Evolutionary conservation across 768 basidiomycete genomes (phyloP).

Genomic region (Calocera cornea): DNA sequence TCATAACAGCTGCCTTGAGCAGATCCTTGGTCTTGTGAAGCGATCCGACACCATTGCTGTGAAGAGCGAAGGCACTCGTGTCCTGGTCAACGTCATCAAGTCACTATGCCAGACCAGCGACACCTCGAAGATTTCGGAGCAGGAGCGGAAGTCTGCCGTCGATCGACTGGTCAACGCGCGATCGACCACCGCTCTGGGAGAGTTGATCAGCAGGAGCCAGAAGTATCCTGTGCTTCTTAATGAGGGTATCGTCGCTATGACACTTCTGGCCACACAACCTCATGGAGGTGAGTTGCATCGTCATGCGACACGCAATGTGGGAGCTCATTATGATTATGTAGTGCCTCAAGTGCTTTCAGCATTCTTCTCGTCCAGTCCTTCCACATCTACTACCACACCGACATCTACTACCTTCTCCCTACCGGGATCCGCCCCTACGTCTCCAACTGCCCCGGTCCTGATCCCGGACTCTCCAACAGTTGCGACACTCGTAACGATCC

Average conservation of each 20-base stretch:
- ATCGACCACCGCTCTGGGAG: constrained; percentile 48
- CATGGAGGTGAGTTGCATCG: constrained; percentile 42
- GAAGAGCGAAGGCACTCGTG: constrained; percentile 80
- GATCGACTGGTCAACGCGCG: constrained; percentile 38
- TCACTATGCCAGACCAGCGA: constrained; percentile 49
- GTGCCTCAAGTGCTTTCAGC: constrained; percentile 51
- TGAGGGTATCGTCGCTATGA: constrained; percentile 75
- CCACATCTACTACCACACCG: constrained; percentile 22
- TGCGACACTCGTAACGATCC: constrained; percentile 42
- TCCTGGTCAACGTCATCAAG: constrained; percentile 74
- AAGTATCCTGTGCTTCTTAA: constrained; percentile 78
- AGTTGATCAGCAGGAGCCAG: constrained; percentile 58
- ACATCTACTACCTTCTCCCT: constrained; percentile 20
- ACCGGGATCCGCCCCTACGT: constrained; percentile 36
- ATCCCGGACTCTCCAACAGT: constrained; percentile 5
- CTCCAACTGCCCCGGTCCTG: constrained; percentile 42
- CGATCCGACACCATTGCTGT: constrained; percentile 71
- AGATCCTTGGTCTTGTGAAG: constrained; percentile 58
- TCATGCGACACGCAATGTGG: too few relatives aligned
- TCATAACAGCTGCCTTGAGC: constrained; percentile 35
- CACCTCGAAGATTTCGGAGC: constrained; percentile 31
- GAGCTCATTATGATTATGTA: constrained; percentile 20
- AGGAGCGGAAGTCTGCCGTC: constrained; percentile 42
- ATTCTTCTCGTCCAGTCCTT: constrained; percentile 37
- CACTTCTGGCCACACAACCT: constrained; percentile 52